phyloP scores from a whole-genome alignment of 345 rosid species.

The Abelmoschus esculentus region DNA sequence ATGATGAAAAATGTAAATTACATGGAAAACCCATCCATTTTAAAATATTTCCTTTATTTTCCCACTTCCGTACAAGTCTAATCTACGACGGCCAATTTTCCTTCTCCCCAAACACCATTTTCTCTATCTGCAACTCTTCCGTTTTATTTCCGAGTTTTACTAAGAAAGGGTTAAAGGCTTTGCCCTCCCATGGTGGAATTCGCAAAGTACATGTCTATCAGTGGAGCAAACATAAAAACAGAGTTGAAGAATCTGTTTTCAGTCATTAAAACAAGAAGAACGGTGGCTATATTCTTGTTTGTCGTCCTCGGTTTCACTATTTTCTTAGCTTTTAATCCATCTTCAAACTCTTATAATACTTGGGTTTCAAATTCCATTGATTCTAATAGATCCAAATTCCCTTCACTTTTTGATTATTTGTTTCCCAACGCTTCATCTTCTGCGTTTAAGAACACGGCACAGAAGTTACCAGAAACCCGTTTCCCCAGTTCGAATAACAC shows the following conservation, averaged over 20 bases:
- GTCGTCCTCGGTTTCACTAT: conserved; percentile 56
- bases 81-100: background rate
- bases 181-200: conserved; percentile 46
- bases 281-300: conserved; percentile 47
- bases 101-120: background rate
- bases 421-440: conserved; percentile 30
- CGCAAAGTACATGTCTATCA: conserved; percentile 33
- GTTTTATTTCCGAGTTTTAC: background rate
- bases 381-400: conserved; percentile 46
- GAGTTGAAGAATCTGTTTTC: conserved; percentile 43
- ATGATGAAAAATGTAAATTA: background rate
- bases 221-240: conserved; percentile 25
- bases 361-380: conserved; percentile 12
- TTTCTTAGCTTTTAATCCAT: conserved; percentile 60
- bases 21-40: background rate
- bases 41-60: background rate
- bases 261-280: conserved; percentile 41
- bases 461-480: background rate
- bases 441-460: conserved; percentile 19
- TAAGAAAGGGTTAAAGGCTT: background rate
- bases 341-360: conserved; percentile 33
- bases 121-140: background rate
- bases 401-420: conserved; percentile 43
- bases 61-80: background rate
- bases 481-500: too few species aligned